Evolutionary conservation across 768 basidiomycete species (phyloP).

Genomic region (Boletus bicolor): DNA sequence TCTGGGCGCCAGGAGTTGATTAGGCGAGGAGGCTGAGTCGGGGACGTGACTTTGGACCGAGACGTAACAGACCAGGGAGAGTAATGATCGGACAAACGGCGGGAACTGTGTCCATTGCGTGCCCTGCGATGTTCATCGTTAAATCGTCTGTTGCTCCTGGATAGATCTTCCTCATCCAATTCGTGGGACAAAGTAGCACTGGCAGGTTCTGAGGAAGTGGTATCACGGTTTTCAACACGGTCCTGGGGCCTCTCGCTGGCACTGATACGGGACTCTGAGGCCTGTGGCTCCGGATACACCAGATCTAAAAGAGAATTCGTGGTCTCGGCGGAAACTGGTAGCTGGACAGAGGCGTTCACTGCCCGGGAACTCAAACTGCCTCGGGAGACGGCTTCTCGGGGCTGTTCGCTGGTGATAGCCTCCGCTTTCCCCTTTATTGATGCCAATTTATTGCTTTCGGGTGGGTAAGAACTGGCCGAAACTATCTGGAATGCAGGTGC

Average conservation of each 20-base stretch:
- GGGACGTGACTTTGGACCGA: conserved; percentile 1
- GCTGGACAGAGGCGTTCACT: conserved; percentile 8
- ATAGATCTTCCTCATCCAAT: conserved; percentile 7
- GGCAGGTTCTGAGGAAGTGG: conserved; percentile 8
- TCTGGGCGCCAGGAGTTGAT: conserved; percentile 8
- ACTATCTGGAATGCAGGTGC: not conserved
- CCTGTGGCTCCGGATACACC: conserved; percentile 10
- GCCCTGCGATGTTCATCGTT: conserved; percentile 10
- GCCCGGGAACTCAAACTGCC: conserved; percentile 4
- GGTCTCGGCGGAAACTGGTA: conserved; percentile 1
- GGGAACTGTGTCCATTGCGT: not conserved
- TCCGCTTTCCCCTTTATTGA: not conserved
- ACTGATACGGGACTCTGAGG: not conserved
- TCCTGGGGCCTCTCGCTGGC: not conserved
- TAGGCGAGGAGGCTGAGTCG: conserved; percentile 1
- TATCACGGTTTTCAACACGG: not conserved
- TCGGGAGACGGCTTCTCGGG: not conserved
- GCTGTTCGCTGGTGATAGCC: not conserved
- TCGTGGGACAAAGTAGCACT: conserved; percentile 2
- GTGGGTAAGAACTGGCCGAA: not conserved
- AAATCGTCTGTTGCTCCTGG: conserved; percentile 5
- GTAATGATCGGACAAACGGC: conserved; percentile 8
- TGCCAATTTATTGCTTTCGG: not conserved
- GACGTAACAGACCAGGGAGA: conserved; percentile 6
- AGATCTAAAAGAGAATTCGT: conserved; percentile 7